Base-by-base conservation (phyloP, 768 basidiomycete genomes). In the Kockovaella imperatae region DNA sequence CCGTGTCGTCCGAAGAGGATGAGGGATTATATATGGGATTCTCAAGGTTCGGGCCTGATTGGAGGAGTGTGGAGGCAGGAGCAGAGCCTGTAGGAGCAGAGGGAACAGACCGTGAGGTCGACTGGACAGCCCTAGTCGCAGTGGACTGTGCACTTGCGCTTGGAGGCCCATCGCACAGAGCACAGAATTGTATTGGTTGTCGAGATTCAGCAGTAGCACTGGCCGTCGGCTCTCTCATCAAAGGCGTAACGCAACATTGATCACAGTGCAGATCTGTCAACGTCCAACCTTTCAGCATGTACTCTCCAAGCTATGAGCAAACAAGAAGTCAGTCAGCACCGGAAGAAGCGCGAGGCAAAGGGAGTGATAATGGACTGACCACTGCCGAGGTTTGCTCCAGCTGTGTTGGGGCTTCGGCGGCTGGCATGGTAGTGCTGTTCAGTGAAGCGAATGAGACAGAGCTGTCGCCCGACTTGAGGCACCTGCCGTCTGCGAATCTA, bases 221-320 rank as follows among this genome's bases (percentile, higher is more conserved):
- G 15, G 47, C 49, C 11, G 29, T 30, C 11, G 69, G 69, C 45
- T 70, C 67, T 21, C 69, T 42, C 69, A 70, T 70, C 3, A 70
- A 43, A 11, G 69, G 69, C 0, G 69, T 68, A 36, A 56, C 42
- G 20, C 51, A 47, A 35, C 69, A 70, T 23, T 20, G 24, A 13
- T 55, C 48, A 47, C 69, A 70, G 42, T 65, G 63, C 14, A 67
- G 50, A 42, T 64, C 67, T 36, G 69, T 68, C 18, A 70, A 38
- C 3, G 69, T 70, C 69, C 69, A 70, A 20, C 69, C 69, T 52
- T 68, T 68, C 36, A 70, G 55, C 69, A 70, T 70, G 47, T 70
- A 70, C 36, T 68, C 69, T 45, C 69, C 69, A 42, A 70, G 62
- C 69, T 70, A 31, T 4, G 25, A 44, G 29, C 8, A 5, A 21